Evolutionary conservation across 1,284 basidiomycete genomes (phyloP).

Genomic region (Tylopilus orsonianus): DNA sequence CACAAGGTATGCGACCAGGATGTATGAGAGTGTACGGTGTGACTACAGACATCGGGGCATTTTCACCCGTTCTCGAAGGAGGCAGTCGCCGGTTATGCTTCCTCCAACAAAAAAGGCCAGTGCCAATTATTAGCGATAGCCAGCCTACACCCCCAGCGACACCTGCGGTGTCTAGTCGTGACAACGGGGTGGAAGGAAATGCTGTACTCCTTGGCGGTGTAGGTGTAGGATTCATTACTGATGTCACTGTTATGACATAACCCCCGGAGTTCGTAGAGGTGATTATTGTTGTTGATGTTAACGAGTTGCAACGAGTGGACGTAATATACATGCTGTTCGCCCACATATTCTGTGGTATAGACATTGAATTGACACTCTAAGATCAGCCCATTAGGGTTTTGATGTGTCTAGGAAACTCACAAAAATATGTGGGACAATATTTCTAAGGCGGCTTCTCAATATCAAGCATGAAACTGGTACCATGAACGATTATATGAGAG

Average conservation of each 20-base stretch:
- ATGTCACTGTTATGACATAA: no score
- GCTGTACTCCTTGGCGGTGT: not conserved
- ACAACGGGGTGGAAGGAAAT: not conserved
- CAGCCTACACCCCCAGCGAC: constrained; percentile 10
- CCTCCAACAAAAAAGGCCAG: constrained; percentile 3
- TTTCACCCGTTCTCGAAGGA: not conserved
- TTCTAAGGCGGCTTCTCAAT: not conserved
- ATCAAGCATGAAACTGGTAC: constrained; percentile 3
- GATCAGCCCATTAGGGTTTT: not conserved
- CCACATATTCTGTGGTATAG: constrained; percentile 22
- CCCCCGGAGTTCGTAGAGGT: not conserved
- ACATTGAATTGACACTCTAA: constrained; percentile 10
- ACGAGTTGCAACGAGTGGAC: constrained; percentile 28
- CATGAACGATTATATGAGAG: constrained; percentile 24
- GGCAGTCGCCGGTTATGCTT: not conserved
- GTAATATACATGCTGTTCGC: constrained; percentile 24
- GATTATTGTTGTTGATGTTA: not conserved
- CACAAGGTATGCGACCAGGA: not conserved
- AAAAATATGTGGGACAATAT: constrained; percentile 13
- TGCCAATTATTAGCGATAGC: constrained; percentile 1
- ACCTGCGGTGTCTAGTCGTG: not conserved
- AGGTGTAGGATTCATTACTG: not conserved
- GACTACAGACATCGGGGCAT: not conserved
- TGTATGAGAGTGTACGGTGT: not conserved
- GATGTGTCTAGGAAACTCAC: constrained; percentile 13